Percentiles rank a stretch among this genome's conserved stretches.
Conservation (phyloP, 2,329 filamentous ascomycete genomes). For the Clarireedia paspali region DNA sequence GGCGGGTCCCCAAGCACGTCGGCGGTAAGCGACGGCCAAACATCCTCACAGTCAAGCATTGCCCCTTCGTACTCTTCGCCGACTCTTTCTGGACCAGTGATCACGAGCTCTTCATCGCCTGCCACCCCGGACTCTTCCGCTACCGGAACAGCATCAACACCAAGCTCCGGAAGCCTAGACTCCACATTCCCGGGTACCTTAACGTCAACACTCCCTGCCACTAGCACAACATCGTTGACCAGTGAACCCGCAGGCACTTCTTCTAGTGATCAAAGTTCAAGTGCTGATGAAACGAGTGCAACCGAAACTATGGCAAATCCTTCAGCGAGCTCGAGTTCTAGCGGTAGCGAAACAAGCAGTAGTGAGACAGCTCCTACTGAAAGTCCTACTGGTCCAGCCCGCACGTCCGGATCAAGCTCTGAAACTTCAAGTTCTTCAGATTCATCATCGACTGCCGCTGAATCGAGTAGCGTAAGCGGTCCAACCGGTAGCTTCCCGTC, state of each 20-base stretch:
- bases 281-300: not conserved
- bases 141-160: not conserved
- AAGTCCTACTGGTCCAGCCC: not conserved
- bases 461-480: not conserved
- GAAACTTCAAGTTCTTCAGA: not conserved
- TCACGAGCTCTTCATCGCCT: not conserved
- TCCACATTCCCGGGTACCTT: not conserved
- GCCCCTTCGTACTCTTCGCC: conserved; percentile 1
- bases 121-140: conserved; percentile 2
- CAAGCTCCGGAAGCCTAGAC: not conserved
- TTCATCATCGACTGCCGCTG: not conserved
- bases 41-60: not conserved
- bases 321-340: not conserved
- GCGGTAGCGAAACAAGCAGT: not conserved
- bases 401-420: not conserved
- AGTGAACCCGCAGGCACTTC: not conserved
- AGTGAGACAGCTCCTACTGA: not conserved
- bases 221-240: not conserved
- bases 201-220: not conserved
- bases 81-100: not conserved
- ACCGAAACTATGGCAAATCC: not conserved
- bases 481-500: not conserved
- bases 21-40: not conserved
- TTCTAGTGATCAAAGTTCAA: not conserved
- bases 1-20: not conserved